Base-by-base conservation (phyloP, 176 grass and related monocot genomes). In the Carex parvula region DNA sequence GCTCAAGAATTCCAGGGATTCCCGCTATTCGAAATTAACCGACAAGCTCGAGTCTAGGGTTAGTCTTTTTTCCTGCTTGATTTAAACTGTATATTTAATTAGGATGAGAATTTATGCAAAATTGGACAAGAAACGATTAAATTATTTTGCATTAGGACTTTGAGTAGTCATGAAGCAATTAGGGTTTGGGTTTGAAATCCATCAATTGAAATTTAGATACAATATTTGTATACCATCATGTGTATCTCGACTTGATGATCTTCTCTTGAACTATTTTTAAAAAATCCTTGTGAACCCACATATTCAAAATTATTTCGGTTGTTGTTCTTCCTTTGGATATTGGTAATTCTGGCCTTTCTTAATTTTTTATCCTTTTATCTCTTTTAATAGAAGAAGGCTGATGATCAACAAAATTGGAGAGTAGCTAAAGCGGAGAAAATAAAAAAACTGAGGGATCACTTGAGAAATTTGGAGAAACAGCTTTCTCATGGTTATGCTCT, bases 371-470 rank as follows among this genome's bases (percentile, higher is more conserved):
- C 60, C 10, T 87, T 35, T 48, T 39, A 17, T 87, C 2, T 62
- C 59, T 76, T 81, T 60, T 16, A 37, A 7, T 84, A 99, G 96
- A 94, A 82, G 48, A 94, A 88, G 88, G 87, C 84, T 33, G 91
- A 90, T 83, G 87, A 99, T 46, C 96, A 93, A 83, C 88, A 71
- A 84, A 91, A 80, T 69, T 96, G 91, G 97, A 93, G 85, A 80
- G 65, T 82, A 37, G 79, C 83, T 79, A 94, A 94, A 89, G 60
- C 85, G 73, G 88, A 96, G 24, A 92, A 92, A 77, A 86, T 87
- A 16, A 92, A 91, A 79, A 91, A 89, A 55, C 84, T 99, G 84
- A 94, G 78, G 87, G 85, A 94, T 53, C 71, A 57, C 14, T 86
- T 96, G 70, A 84, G 18, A 59, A 78, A 87, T 79, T 65, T 94